Conservation (phyloP, 2,329 filamentous ascomycete species). For the Paraconiothyrium brasiliense region DNA sequence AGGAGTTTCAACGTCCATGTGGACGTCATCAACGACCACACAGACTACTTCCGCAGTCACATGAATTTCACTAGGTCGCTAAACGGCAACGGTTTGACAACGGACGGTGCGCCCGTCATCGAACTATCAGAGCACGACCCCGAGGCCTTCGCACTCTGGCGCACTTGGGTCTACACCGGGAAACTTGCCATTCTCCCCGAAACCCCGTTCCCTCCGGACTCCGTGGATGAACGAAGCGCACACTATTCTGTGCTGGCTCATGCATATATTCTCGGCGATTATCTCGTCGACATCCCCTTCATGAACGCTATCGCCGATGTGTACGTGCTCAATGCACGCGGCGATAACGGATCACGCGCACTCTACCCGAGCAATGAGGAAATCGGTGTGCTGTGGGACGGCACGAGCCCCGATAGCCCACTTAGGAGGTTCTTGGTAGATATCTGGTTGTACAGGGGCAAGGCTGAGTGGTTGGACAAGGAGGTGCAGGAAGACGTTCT, state of each 20-base stretch:
- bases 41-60: slow-evolving; percentile 25
- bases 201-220: background rate
- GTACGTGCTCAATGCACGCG: slow-evolving; percentile 27
- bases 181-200: slow-evolving; percentile 16
- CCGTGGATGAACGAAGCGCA: background rate
- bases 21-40: slow-evolving; percentile 27
- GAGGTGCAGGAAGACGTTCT: slow-evolving; percentile 17
- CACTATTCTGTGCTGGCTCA: slow-evolving; percentile 25
- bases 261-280: slow-evolving; percentile 31
- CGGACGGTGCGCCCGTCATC: slow-evolving; percentile 19
- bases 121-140: slow-evolving; percentile 21
- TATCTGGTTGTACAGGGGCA: slow-evolving; percentile 30
- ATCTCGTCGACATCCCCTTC: slow-evolving; percentile 26
- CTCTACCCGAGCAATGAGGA: slow-evolving; percentile 25
- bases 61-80: slow-evolving; percentile 21
- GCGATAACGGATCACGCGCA: slow-evolving; percentile 12
- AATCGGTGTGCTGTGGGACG: slow-evolving; percentile 29
- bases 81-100: slow-evolving; percentile 22
- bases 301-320: slow-evolving; percentile 29
- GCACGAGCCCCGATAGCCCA: slow-evolving; percentile 24
- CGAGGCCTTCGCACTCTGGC: slow-evolving; percentile 23
- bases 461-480: slow-evolving; percentile 27
- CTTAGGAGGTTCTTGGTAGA: slow-evolving; percentile 30
- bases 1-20: slow-evolving; percentile 30
- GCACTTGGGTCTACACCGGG: slow-evolving; percentile 22